Percentiles rank a stretch among this genome's conserved stretches.
These are phyloP conservation scores for Colletotrichum sp. DNA, from an alignment of 2,329 filamentous ascomycete genomes.

Conservation along the genomic window DNA sequence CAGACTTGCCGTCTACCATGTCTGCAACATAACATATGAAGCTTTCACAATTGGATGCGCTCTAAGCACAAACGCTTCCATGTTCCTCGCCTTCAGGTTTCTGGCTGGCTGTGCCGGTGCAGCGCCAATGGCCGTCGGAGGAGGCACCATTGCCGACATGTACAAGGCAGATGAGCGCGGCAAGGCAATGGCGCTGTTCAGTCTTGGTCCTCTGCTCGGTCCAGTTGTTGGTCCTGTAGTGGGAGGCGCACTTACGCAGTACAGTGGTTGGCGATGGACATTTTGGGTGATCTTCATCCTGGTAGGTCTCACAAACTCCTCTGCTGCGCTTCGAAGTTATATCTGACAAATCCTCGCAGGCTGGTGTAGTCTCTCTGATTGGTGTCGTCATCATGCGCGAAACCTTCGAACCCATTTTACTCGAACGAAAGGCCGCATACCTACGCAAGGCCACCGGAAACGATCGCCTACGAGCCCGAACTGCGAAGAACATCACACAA, in stretches of 20 bases:
- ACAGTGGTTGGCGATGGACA: conserved; percentile 43
- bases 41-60: conserved; percentile 36
- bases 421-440: conserved; percentile 43
- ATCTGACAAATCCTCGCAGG: no score
- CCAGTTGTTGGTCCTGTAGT: conserved; percentile 33
- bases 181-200: conserved; percentile 39
- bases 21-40: conserved; percentile 33
- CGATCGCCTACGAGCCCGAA: conserved; percentile 55
- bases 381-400: conserved; percentile 48
- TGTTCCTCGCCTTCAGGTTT: conserved; percentile 37
- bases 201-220: conserved; percentile 37
- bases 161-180: conserved; percentile 33
- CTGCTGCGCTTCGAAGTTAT: no score
- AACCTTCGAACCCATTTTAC: conserved; percentile 51
- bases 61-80: conserved; percentile 22
- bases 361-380: conserved; percentile 36
- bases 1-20: conserved; percentile 34
- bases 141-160: conserved; percentile 40
- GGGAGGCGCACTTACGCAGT: conserved; percentile 32
- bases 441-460: conserved; percentile 60
- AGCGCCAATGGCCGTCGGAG: conserved; percentile 34
- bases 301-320: neutral
- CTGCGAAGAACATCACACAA: conserved; percentile 37
- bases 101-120: conserved; percentile 31
- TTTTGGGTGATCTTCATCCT: conserved; percentile 53